These are phyloP conservation scores for Rhynchospora pubera DNA, from an alignment of 176 grass and related monocot genomes.

Conservation along the genomic window DNA sequence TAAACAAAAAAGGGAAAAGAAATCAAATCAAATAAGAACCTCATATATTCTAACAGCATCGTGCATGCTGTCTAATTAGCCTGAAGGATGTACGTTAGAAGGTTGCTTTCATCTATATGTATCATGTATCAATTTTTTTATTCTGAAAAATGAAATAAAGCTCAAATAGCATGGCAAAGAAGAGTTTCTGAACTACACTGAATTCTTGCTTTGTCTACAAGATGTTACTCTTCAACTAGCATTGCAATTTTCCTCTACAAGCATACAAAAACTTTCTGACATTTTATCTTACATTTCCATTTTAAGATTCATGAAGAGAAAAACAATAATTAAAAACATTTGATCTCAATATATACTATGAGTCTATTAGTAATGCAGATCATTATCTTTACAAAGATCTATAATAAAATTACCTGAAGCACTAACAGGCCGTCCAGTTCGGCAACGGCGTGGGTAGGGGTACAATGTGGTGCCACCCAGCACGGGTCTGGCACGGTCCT, in stretches of 20 bases:
- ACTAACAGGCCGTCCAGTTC: slow-evolving; percentile 58
- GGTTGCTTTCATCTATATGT: neutral
- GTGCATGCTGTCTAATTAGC: neutral
- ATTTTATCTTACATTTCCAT: neutral
- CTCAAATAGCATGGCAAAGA: neutral
- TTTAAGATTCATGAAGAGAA: neutral
- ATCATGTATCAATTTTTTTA: neutral
- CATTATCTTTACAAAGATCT: slow-evolving; percentile 2
- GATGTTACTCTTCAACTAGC: neutral
- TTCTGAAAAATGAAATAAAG: neutral
- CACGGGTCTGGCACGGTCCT: slow-evolving; percentile 43
- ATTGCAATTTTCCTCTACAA: neutral
- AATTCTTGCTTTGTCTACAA: neutral
- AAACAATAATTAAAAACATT: neutral
- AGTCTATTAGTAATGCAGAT: neutral
- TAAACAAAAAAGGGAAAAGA: neutral
- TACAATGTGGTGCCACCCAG: slow-evolving; percentile 44
- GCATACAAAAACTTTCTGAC: neutral
- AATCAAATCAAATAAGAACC: neutral
- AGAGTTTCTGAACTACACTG: neutral
- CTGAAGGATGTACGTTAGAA: neutral
- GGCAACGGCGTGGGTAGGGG: slow-evolving; percentile 76
- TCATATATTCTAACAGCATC: neutral
- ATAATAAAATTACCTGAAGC: slow-evolving; percentile 25
- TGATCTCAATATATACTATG: neutral